Base-by-base conservation (phyloP, 805 yeast genomes). In the Hermanozyma aechmeae region DNA sequence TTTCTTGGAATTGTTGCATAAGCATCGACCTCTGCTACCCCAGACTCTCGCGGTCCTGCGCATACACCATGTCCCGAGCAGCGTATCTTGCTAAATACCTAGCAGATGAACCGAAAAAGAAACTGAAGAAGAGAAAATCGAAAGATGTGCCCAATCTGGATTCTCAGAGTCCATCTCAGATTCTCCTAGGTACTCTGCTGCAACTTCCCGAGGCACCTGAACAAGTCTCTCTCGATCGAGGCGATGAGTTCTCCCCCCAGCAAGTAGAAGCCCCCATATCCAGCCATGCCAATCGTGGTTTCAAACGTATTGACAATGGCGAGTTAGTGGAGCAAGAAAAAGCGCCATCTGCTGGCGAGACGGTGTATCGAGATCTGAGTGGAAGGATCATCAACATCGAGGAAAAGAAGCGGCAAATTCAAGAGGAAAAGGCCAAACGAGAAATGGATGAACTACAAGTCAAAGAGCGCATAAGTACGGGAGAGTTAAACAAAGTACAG, bases 331-430 rank as follows among this genome's bases (percentile, higher is more conserved):
- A 22, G 6, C n/a, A 6, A 12, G 20, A 7, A 17, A 17, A 17
- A 10, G 10, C 20, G 20, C 7, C 9, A 7, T 10, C 9, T 7
- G 20, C 20, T 10, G 20, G 9, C 7, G 48, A 53, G 23, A 48
- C 61, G 39, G 57, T 73, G 0, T 70, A 68, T 42, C 67, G 92
- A 60, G 89, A 81, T 45, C 54, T 68, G 2, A 45, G 64, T 1
- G 93, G 93, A 12, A 55, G 69, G 18, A 60, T 57, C 13, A 54
- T 78, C 3, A 68, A 72, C 37, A 48, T 68, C 27, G 46, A 53
- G 14, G 39, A 37, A 23, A 34, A 42, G 26, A 32, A 5, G 34
- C 27, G 4, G 23, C 25, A 35, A 28, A 40, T 49, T 23, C 50
- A 48, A 15, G 46, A 45, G 4, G 35, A 32, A 39, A 43, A 30